These are phyloP conservation scores for Euphorbia peplus DNA, from an alignment of 345 rosid genomes.

Conservation along the genomic window DNA sequence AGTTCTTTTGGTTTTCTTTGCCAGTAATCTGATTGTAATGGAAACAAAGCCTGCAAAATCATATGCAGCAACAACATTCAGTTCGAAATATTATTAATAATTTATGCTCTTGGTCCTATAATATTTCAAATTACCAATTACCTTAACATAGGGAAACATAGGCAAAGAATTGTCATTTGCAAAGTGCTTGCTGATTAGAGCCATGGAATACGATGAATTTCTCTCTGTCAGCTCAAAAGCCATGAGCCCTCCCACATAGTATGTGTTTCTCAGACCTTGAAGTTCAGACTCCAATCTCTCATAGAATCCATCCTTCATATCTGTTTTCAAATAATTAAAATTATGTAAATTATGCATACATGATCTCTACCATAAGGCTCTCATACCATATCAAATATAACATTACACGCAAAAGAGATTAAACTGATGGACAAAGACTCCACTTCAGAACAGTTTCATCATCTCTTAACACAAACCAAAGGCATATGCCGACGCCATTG, in stretches of 20 bases:
- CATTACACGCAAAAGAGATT: too few relatives aligned
- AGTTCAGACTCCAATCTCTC: conserved; percentile 51
- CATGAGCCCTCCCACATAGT: conserved; percentile 61
- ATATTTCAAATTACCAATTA: conserved; percentile 13
- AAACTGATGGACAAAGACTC: too few relatives aligned
- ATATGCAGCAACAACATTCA: neutral
- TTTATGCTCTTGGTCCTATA: neutral
- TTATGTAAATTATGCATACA: neutral
- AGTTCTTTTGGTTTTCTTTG: conserved; percentile 25
- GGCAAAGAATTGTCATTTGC: conserved; percentile 40
- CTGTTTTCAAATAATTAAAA: conserved; percentile 28
- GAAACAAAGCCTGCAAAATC: conserved; percentile 47
- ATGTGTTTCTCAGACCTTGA: conserved; percentile 56
- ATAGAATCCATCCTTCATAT: conserved; percentile 64
- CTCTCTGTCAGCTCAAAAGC: conserved; percentile 76
- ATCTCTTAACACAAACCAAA: too few relatives aligned
- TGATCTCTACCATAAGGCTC: conserved; percentile 3
- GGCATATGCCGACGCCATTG: neutral
- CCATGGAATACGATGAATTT: conserved; percentile 63
- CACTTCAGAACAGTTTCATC: too few relatives aligned
- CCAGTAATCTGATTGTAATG: conserved; percentile 30
- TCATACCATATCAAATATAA: too few relatives aligned
- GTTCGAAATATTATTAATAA: neutral
- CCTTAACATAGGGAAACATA: conserved; percentile 52
- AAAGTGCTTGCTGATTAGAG: conserved; percentile 57